A percentile compares a stretch with the other conserved stretches of the same genome.
phyloP scores from a whole-genome alignment of 495 filamentous ascomycete species.

The Lichina pygmaea region DNA sequence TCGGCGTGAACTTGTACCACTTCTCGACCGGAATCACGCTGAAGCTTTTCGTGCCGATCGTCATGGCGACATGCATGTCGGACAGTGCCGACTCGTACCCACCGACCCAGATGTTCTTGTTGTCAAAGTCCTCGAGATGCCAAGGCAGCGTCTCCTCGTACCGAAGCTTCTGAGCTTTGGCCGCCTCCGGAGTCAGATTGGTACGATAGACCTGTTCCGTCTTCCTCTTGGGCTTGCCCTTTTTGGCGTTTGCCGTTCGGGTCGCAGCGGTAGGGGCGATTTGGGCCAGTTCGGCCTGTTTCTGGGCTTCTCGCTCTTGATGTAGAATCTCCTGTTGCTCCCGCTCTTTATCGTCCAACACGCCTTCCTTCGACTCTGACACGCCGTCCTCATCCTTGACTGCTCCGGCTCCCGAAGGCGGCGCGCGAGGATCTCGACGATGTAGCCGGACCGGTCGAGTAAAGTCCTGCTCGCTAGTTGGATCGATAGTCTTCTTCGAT shows the following conservation, averaged over 20 bases:
- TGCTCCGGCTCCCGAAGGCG: slow-evolving; percentile 19
- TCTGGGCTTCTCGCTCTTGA: slow-evolving; percentile 55
- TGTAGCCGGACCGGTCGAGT: slow-evolving; percentile 68
- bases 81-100: slow-evolving; percentile 68
- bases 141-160: slow-evolving; percentile 92
- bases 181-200: slow-evolving; percentile 43
- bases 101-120: slow-evolving; percentile 78
- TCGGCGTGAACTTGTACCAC: slow-evolving; percentile 76
- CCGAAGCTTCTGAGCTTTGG: slow-evolving; percentile 49
- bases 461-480: slow-evolving; percentile 53
- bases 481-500: slow-evolving; percentile 36
- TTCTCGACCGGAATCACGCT: slow-evolving; percentile 78
- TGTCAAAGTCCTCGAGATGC: slow-evolving; percentile 90
- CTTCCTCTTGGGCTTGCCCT: slow-evolving; percentile 50
- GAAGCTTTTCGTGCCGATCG: slow-evolving; percentile 32
- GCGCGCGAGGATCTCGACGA: slow-evolving; percentile 62
- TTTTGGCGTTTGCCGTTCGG: slow-evolving; percentile 28
- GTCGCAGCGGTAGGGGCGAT: slow-evolving; percentile 45
- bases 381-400: slow-evolving; percentile 22
- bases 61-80: slow-evolving; percentile 46
- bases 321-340: slow-evolving; percentile 43
- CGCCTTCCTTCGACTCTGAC: slow-evolving; percentile 18
- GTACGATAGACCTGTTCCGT: slow-evolving; percentile 28
- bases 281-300: slow-evolving; percentile 58
- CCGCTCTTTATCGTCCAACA: slow-evolving; percentile 34